These are phyloP conservation scores for Entophlyctis luteolus DNA, from an alignment of 192 early-diverging fungal genomes.

Conservation along the genomic window DNA sequence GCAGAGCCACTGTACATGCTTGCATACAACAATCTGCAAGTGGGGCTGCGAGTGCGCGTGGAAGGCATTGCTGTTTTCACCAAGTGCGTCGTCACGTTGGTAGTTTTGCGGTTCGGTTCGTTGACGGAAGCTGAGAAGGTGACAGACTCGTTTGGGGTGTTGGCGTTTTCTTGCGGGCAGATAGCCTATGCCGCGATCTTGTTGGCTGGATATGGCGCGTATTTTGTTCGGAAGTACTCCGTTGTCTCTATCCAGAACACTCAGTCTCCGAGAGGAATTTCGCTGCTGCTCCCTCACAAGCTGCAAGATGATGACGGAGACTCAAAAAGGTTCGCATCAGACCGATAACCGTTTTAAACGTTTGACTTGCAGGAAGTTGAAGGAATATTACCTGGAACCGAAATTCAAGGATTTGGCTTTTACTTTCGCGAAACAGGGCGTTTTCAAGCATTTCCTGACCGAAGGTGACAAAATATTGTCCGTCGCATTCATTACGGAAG, in stretches of 20 bases:
- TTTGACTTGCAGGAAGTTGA: background rate
- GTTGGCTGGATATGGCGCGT: conserved; percentile 51
- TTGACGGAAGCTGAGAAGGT: background rate
- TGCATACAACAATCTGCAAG: conserved; percentile 66
- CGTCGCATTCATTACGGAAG: conserved; percentile 36
- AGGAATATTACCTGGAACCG: conserved; percentile 54
- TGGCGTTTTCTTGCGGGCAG: conserved; percentile 79
- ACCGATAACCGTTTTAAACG: no score
- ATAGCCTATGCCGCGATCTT: conserved; percentile 65
- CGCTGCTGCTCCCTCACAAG: conserved; percentile 1
- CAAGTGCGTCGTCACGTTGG: conserved; percentile 68
- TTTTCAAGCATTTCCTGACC: conserved; percentile 90
- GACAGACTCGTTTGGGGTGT: conserved; percentile 51
- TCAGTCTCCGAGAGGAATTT: background rate
- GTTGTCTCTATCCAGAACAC: background rate
- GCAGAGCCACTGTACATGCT: conserved; percentile 85
- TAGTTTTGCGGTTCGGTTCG: conserved; percentile 45
- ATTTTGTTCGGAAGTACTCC: conserved; percentile 34
- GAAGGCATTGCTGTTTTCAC: conserved; percentile 78
- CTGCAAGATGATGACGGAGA: background rate
- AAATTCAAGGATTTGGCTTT: conserved; percentile 62
- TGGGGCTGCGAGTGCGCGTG: conserved; percentile 70
- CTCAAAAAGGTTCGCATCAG: conserved; percentile 2
- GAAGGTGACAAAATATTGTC: conserved; percentile 97
- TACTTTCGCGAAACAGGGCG: conserved; percentile 77